Evolutionary conservation across 106 monocot genomes (phyloP), one percentile per base, ranked within the genome.

Genomic region (Dendrobium catenatum): DNA sequence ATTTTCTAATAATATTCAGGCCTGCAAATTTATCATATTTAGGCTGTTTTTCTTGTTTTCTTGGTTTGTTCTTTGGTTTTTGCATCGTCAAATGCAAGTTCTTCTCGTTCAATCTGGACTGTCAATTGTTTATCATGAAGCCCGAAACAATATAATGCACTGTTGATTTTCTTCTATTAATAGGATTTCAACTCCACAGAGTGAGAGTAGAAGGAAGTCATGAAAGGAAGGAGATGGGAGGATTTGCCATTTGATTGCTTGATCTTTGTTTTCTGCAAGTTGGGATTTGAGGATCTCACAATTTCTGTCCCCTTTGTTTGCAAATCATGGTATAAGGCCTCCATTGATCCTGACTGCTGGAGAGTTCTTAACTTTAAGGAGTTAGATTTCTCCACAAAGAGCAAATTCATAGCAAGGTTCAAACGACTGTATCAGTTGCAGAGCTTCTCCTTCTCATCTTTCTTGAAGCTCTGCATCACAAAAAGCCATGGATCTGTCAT

Each of bases 271-370:
- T 83, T 87, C 76, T 33, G 3, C 46, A 87, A 56, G 78, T 59
- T 87, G 22, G 56, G 41, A n/a, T 56, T 87, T 6, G 83, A 78
- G 37, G 86, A 87, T 9, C 42, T 76, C 49, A 74, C 72, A 4
- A 47, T 83, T 1, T n/a, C 49, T 15, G 27, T 81, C 6, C 80
- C 83, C 11, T 83, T 87, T 6, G 83, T 83, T 4, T 87, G 83
- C 86, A 83, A 81, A 56, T 80, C 86, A 24, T 87, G 86, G 86
- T 16, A 78, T 61, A n/a, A 73, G 17, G 80, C 86, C 55, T 83
- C 83, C 6, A 56, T 78, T 0, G 76, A 81, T 54, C 86, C 86
- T 1, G 78, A 70, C 7, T 87, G 86, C 64, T 87, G 86, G 86
- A 56, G 20, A 9, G 42, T 70, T 18, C 83, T 87, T 31, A 41